A percentile compares a stretch with the other conserved stretches of the same genome.
phyloP scores from a whole-genome alignment of 306 rosid genomes.

The Casuarina equisetifolia region DNA sequence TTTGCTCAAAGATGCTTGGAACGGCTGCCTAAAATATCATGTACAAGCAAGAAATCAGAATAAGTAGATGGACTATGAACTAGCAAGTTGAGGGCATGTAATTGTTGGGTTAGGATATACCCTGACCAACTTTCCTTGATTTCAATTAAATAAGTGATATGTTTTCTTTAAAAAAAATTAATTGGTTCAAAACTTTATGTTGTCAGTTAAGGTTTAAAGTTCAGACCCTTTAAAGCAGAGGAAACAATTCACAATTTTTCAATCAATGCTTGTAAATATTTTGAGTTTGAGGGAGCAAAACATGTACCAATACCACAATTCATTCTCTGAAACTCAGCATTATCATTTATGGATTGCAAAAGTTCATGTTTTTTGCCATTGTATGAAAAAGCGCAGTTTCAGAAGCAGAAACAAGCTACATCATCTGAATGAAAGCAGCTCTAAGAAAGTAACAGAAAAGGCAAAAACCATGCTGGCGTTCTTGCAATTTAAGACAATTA shows the following conservation, averaged over 20 bases:
- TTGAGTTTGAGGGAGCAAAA: not conserved
- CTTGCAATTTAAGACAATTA: not conserved
- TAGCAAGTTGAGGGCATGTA: not conserved
- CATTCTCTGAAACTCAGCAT: not conserved
- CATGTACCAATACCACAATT: not conserved
- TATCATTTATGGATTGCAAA: not conserved
- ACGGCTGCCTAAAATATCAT: slow-evolving; percentile 75
- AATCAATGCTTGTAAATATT: not conserved
- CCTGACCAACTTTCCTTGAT: too few species aligned
- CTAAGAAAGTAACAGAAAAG: not conserved
- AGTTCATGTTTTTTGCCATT: not conserved
- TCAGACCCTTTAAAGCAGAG: not conserved
- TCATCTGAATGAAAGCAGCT: not conserved
- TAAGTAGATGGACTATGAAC: not conserved
- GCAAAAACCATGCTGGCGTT: not conserved
- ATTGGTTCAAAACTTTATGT: not conserved
- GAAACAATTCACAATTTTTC: not conserved
- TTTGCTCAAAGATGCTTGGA: slow-evolving; percentile 67
- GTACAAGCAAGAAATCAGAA: not conserved
- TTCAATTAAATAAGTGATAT: too few species aligned
- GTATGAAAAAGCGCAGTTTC: not conserved
- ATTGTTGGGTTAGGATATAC: too few species aligned
- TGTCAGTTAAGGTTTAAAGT: not conserved
- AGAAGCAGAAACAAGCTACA: not conserved
- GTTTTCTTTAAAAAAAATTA: not conserved